Conservation (phyloP, 108 stramenopile species). For the Nitzschia palea region DNA sequence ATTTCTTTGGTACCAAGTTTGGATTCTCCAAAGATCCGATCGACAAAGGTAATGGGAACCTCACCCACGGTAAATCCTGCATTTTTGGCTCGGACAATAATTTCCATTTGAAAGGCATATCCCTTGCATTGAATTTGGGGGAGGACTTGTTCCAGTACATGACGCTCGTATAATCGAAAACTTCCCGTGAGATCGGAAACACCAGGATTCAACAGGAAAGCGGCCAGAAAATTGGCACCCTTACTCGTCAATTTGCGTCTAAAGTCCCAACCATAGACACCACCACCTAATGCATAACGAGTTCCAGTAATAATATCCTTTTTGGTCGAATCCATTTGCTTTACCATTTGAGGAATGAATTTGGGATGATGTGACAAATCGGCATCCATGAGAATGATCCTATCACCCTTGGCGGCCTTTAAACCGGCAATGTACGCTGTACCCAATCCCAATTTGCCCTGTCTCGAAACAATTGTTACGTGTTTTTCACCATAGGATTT, state of each 20-base stretch:
- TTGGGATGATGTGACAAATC: constrained; percentile 98
- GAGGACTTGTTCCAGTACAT: constrained; percentile 86
- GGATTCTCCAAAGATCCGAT: constrained; percentile 97
- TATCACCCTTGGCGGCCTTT: constrained; percentile 72
- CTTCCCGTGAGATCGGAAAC: constrained; percentile 93
- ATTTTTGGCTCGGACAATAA: constrained; percentile 85
- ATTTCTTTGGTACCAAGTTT: constrained; percentile 97
- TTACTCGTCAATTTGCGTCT: constrained; percentile 88
- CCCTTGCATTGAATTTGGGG: constrained; percentile 84
- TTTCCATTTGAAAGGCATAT: constrained; percentile 99
- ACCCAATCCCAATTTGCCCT: constrained; percentile 95
- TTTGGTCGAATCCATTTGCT: constrained; percentile 58
- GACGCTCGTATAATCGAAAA: constrained; percentile 92
- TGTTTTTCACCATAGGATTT: constrained; percentile 69
- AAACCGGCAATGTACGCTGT: constrained; percentile 94
- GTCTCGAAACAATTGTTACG: constrained; percentile 83
- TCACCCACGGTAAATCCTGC: constrained; percentile 86
- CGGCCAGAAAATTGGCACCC: constrained; percentile 96
- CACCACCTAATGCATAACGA: constrained; percentile 88
- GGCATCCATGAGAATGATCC: constrained; percentile 97
- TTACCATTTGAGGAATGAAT: constrained; percentile 91
- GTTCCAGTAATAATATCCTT: constrained; percentile 96
- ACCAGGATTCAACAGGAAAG: constrained; percentile 91
- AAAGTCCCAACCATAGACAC: constrained; percentile 95
- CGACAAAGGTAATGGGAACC: constrained; percentile 97